A percentile compares a stretch with the other conserved stretches of the same genome.
phyloP scores from a whole-genome alignment of 148 eudicot species.

The Silene latifolia region DNA sequence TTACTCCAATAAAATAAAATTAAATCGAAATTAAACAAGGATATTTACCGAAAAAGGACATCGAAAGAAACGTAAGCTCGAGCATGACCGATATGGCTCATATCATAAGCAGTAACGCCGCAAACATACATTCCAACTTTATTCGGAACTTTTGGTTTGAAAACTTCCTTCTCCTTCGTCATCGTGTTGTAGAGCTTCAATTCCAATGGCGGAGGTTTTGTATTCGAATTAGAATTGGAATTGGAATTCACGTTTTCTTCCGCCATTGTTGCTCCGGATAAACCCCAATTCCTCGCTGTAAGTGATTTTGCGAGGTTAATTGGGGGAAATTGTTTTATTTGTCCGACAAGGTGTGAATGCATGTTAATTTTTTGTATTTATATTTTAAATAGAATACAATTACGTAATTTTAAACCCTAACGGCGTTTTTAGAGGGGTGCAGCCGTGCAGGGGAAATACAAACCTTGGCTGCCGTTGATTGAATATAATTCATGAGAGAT shows the following conservation, averaged over 20 bases:
- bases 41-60: conserved; percentile 54
- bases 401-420: no score
- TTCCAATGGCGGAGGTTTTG: neutral
- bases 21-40: neutral
- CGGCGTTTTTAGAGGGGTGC: no score
- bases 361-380: no score
- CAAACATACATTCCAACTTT: conserved; percentile 82
- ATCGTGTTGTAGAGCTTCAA: conserved; percentile 46
- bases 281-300: neutral
- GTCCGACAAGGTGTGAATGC: no score
- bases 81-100: conserved; percentile 82
- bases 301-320: neutral
- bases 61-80: conserved; percentile 85
- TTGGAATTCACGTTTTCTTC: conserved; percentile 12
- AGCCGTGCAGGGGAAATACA: no score
- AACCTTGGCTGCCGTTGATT: no score
- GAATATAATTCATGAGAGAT: no score
- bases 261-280: conserved; percentile 24
- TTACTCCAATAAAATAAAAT: neutral
- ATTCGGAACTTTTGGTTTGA: conserved; percentile 43
- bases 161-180: conserved; percentile 66
- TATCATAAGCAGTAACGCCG: conserved; percentile 70
- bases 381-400: no score
- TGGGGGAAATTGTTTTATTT: no score
- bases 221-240: neutral